Conservation (phyloP, 257 asterid genomes). For the Osmanthus fragrans region DNA sequence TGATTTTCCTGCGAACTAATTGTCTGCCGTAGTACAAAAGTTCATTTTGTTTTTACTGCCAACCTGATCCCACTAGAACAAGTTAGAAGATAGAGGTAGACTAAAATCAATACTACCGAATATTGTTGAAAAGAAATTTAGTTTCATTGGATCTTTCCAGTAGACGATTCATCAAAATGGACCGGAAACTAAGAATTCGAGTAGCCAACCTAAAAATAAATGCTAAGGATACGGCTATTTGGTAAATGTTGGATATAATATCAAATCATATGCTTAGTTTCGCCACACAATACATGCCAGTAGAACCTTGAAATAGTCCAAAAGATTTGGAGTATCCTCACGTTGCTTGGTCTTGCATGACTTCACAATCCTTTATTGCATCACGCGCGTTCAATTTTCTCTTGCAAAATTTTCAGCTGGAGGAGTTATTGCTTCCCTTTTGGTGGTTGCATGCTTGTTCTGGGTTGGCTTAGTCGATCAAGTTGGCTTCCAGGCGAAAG, state of each 20-base stretch:
- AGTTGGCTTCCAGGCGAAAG: slow-evolving; percentile 50
- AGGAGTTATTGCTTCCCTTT: slow-evolving; percentile 90
- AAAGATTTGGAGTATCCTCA: background rate
- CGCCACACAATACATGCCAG: too few relatives aligned
- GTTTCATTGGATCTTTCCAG: background rate
- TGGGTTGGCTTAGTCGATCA: slow-evolving; percentile 89
- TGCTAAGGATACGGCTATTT: background rate
- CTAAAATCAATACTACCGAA: background rate
- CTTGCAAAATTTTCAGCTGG: slow-evolving; percentile 58
- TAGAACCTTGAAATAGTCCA: background rate
- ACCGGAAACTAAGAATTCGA: background rate
- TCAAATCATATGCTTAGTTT: background rate
- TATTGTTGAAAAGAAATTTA: background rate
- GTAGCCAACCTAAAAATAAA: background rate
- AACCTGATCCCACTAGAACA: background rate
- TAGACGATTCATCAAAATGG: background rate
- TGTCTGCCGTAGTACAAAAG: background rate
- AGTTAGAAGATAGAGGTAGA: background rate
- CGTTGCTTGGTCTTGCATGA: background rate
- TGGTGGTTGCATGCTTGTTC: slow-evolving; percentile 76
- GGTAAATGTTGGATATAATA: background rate
- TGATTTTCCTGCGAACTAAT: background rate
- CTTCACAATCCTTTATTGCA: background rate
- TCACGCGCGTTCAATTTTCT: slow-evolving; percentile 5
- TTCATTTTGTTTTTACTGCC: background rate